Evolutionary conservation across 2,329 filamentous ascomycete species (phyloP).

Genomic region (Penicillium sp.): DNA sequence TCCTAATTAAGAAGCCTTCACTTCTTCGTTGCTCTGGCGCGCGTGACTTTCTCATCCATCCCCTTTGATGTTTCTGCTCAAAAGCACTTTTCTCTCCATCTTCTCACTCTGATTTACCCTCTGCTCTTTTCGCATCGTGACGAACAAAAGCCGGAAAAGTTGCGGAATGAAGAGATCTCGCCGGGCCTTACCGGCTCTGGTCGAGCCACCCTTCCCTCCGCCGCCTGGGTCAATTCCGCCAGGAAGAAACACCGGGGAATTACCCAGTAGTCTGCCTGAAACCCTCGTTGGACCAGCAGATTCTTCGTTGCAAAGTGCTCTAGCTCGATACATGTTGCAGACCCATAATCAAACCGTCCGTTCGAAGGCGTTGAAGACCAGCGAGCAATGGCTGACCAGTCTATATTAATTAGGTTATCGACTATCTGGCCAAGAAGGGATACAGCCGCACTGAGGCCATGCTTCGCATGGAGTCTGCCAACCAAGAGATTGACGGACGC

Average conservation of each 20-base stretch:
- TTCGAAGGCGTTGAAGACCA: background rate
- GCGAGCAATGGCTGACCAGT: background rate
- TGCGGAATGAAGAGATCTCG: background rate
- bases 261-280: background rate
- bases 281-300: background rate
- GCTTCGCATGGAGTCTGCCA: slow-evolving; percentile 83
- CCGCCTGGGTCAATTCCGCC: background rate
- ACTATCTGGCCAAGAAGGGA: slow-evolving; percentile 93
- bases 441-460: slow-evolving; percentile 91
- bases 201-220: background rate
- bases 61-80: too few relatives aligned
- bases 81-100: background rate
- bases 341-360: background rate
- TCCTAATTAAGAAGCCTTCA: background rate
- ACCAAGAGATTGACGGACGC: slow-evolving; percentile 76
- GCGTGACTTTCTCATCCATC: too few relatives aligned
- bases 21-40: background rate
- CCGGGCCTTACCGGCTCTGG: background rate
- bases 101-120: background rate
- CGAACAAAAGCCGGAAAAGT: background rate
- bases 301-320: background rate
- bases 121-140: background rate
- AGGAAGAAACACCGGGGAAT: background rate
- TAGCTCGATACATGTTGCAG: background rate
- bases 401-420: slow-evolving; percentile 65